Evolutionary conservation across 2,329 filamentous ascomycete genomes (phyloP).

Genomic region (Microsporum ferrugineum): DNA sequence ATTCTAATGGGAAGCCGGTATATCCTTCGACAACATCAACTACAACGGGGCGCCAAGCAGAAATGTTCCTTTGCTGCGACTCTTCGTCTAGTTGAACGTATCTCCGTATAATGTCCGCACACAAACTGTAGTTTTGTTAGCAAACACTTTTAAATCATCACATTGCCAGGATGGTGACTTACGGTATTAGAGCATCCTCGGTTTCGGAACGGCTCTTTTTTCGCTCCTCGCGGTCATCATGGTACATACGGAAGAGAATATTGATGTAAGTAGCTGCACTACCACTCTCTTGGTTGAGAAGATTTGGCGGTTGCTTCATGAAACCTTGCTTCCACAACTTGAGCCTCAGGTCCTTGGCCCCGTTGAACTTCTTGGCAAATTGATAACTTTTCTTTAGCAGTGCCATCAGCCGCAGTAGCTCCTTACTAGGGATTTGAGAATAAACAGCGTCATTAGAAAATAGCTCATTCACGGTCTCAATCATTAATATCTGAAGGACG

Average conservation of each 20-base stretch:
- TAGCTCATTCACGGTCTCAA: slow-evolving; percentile 96
- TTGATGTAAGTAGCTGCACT: slow-evolving; percentile 89
- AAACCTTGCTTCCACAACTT: slow-evolving; percentile 93
- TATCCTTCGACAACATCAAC: slow-evolving; percentile 95
- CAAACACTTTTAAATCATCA: not conserved
- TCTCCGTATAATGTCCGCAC: slow-evolving; percentile 80
- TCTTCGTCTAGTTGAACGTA: slow-evolving; percentile 87
- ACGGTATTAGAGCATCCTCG: slow-evolving; percentile 79
- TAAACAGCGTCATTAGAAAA: slow-evolving; percentile 97
- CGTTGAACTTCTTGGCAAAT: slow-evolving; percentile 95
- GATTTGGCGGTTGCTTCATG: slow-evolving; percentile 97
- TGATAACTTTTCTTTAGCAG: slow-evolving; percentile 92
- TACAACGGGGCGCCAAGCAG: slow-evolving; percentile 93
- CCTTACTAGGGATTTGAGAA: slow-evolving; percentile 75
- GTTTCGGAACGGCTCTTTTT: slow-evolving; percentile 69
- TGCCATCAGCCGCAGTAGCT: slow-evolving; percentile 84
- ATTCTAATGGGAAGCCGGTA: slow-evolving; percentile 64
- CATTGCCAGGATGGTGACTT: slow-evolving; percentile 23
- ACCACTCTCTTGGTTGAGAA: slow-evolving; percentile 92
- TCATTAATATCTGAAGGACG: slow-evolving; percentile 95
- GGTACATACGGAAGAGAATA: slow-evolving; percentile 95
- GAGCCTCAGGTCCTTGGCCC: slow-evolving; percentile 90
- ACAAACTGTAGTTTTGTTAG: slow-evolving; percentile 45
- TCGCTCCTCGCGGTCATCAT: slow-evolving; percentile 73
- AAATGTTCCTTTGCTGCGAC: slow-evolving; percentile 90